Evolutionary conservation across 2,329 filamentous ascomycete species (phyloP), one percentile per base, ranked within the genome.

Genomic region (Botrytis porri): DNA sequence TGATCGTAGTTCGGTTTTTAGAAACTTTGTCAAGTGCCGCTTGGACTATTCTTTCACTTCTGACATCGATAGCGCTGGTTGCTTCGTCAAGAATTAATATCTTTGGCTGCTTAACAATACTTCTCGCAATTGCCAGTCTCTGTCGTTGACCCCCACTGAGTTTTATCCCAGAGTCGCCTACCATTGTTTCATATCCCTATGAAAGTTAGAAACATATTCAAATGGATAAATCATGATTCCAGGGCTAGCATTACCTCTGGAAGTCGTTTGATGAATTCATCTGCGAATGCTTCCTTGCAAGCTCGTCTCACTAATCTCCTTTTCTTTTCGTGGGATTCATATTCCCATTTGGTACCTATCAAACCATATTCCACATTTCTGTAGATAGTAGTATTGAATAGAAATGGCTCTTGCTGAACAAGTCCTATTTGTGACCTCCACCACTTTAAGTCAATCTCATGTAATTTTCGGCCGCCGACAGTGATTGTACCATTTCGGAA

Each of bases 11-110:
- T 61, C 95, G 92, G 64, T 93, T 94, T 76, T 90, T 86, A 16
- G 93, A 92, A 63, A 98, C 89, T n/a, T 88, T 93, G 71, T 92
- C 90, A 37, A 98, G 88, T 37, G 95, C 94, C 71, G 90, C 88
- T 82, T 97, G 94, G 73, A 97, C 97, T 80, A 95, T 92, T 81
- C 95, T 92, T 81, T 97, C 94, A 0, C 94, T 97, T 76, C 95
- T 92, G 0, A 93, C 93, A 80, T 97, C 94, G 29, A 97, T 81
- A 1, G 88, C 85, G 0, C 88, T 85, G 2, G 88, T 90, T 5
- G 88, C 88, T 77, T 90, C 89, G 61, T 90, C 89, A 3, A 90
- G 82, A 16, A 90, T 84, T 5, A 90, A 82, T 25, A 90, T 86
- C 69, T 83, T 83, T 1, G 88, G 88, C 45, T 89, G 84, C 9